Conservation (phyloP, 2,329 filamentous ascomycete genomes). For the Aspergillus costaricaensis region DNA sequence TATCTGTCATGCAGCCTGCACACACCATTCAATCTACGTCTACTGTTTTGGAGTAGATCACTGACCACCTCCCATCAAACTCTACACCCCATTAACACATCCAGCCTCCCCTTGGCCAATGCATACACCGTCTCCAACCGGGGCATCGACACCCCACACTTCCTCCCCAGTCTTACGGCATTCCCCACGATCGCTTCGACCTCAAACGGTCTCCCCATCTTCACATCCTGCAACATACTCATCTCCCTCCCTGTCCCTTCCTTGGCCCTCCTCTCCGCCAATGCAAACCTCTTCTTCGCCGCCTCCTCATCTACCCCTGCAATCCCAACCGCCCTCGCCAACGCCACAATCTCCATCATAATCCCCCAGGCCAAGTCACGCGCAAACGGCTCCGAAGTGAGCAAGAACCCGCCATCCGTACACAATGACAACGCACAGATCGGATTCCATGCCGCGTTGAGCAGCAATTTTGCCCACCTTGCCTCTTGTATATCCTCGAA, state of each 20-base stretch:
- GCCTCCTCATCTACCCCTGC: slow-evolving; percentile 37
- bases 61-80: background rate
- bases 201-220: slow-evolving; percentile 46
- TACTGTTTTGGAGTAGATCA: background rate
- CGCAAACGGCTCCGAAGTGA: slow-evolving; percentile 38
- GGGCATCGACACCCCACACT: slow-evolving; percentile 43
- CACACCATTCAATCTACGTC: background rate
- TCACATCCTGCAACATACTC: slow-evolving; percentile 54
- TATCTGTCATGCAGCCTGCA: too few relatives aligned
- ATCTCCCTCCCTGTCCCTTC: slow-evolving; percentile 46
- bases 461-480: slow-evolving; percentile 62
- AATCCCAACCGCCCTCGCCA: slow-evolving; percentile 47
- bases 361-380: slow-evolving; percentile 41
- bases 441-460: slow-evolving; percentile 65
- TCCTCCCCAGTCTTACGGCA: slow-evolving; percentile 44
- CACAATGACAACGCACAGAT: slow-evolving; percentile 59
- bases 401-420: slow-evolving; percentile 55
- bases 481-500: slow-evolving; percentile 58
- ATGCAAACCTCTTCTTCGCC: slow-evolving; percentile 40
- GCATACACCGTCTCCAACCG: slow-evolving; percentile 50
- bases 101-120: slow-evolving; percentile 40
- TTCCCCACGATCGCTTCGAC: slow-evolving; percentile 56
- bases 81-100: slow-evolving; percentile 4
- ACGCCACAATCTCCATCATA: slow-evolving; percentile 49
- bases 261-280: slow-evolving; percentile 40